These are phyloP conservation scores for Eimeria zaria DNA, from an alignment of 169 alveolate genomes.

Conservation along the genomic window DNA sequence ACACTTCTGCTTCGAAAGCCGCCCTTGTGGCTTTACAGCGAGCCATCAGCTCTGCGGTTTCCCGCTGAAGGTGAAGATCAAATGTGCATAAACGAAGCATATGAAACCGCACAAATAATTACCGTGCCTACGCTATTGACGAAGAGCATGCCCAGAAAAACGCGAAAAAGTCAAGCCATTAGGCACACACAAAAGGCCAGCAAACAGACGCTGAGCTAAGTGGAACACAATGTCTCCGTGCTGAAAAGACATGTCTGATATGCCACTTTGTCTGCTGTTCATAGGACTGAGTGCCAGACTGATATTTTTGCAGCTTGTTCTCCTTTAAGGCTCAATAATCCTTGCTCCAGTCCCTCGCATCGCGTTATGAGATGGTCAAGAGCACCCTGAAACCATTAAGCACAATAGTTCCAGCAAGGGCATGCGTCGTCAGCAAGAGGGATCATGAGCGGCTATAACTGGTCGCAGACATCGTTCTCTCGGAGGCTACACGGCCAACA, in stretches of 20 bases:
- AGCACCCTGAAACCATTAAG: slow-evolving; percentile 15
- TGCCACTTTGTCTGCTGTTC: background rate
- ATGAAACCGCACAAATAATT: background rate
- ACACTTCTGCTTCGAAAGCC: slow-evolving; percentile 46
- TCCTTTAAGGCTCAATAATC: slow-evolving; percentile 38
- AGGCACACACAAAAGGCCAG: background rate
- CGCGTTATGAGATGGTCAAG: slow-evolving; percentile 66
- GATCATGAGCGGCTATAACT: background rate
- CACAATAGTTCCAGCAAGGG: background rate
- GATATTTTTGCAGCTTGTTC: slow-evolving; percentile 37
- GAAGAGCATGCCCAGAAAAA: background rate
- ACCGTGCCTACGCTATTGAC: background rate
- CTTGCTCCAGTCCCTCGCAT: slow-evolving; percentile 57
- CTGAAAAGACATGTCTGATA: background rate
- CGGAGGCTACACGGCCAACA: background rate
- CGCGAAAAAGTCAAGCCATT: background rate
- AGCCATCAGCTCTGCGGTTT: slow-evolving; percentile 57
- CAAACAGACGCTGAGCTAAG: background rate
- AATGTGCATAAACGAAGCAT: background rate
- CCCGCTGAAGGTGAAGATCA: background rate
- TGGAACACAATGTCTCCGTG: background rate
- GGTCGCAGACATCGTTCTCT: background rate
- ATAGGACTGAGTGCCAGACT: slow-evolving; percentile 17
- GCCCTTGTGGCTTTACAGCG: slow-evolving; percentile 57
- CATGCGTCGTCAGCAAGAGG: background rate